Conservation (phyloP, 805 yeast genomes). For the Candida pini region DNA sequence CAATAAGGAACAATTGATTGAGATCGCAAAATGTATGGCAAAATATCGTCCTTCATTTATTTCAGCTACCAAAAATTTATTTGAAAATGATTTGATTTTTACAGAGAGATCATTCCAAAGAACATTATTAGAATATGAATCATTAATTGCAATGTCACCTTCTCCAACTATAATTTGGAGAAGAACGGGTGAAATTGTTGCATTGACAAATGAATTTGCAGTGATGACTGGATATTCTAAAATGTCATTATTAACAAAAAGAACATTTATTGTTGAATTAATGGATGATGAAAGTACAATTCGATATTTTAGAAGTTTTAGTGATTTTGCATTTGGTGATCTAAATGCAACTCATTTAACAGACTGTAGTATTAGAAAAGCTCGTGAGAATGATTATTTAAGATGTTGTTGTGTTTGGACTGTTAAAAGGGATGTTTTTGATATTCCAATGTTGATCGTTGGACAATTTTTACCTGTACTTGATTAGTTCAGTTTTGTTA, state of each 20-base stretch:
- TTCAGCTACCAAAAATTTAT: conserved; percentile 66
- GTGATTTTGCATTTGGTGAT: conserved; percentile 66
- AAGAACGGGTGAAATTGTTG: conserved; percentile 79
- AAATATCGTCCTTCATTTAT: conserved; percentile 72
- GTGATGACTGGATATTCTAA: conserved; percentile 60
- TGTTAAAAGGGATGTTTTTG: conserved; percentile 75
- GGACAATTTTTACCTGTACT: conserved; percentile 76
- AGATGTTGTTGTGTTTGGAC: conserved; percentile 83
- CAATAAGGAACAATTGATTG: conserved; percentile 30
- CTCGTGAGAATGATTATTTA: conserved; percentile 32
- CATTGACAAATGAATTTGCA: conserved; percentile 69
- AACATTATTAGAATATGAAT: conserved; percentile 52
- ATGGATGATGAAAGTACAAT: conserved; percentile 77
- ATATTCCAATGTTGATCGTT: conserved; percentile 76
- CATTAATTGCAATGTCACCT: conserved; percentile 51
- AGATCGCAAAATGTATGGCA: conserved; percentile 53
- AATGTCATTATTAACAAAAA: conserved; percentile 49
- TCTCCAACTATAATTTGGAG: conserved; percentile 84
- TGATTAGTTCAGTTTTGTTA: conserved; percentile 11
- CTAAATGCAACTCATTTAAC: conserved; percentile 48
- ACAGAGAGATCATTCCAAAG: conserved; percentile 56
- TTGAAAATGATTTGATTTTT: conserved; percentile 63
- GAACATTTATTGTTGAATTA: conserved; percentile 69
- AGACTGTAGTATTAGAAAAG: conserved; percentile 39
- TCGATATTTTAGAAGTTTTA: conserved; percentile 66